Evolutionary conservation across 768 basidiomycete genomes (phyloP).

Genomic region (Phlegmacium glaucopus): DNA sequence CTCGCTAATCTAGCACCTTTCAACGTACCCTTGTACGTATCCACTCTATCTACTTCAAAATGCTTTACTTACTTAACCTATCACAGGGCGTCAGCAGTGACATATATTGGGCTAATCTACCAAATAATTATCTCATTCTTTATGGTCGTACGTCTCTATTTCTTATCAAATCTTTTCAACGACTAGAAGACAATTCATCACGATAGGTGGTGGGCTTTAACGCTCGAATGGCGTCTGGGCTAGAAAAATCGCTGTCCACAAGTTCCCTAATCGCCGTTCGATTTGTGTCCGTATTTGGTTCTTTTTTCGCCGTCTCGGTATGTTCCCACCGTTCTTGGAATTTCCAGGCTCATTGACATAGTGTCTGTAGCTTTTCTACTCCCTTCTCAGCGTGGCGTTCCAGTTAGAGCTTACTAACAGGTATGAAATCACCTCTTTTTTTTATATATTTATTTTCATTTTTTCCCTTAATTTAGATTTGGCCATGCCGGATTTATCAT

Average conservation of each 20-base stretch:
- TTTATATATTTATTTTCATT: background rate
- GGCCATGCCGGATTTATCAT: constrained; percentile 54
- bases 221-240: constrained; percentile 29
- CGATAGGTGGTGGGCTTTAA: constrained; percentile 27
- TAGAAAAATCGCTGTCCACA: constrained; percentile 21
- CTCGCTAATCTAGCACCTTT: constrained; percentile 54
- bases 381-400: constrained; percentile 55
- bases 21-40: constrained; percentile 45
- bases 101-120: constrained; percentile 54
- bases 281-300: constrained; percentile 18
- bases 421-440: constrained; percentile 10
- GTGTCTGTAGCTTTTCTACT: constrained; percentile 45
- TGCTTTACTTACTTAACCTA: background rate
- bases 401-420: constrained; percentile 47
- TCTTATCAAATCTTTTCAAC: background rate
- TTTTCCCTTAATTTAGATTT: constrained; percentile 27
- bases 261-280: constrained; percentile 27
- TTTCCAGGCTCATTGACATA: background rate
- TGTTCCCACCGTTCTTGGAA: background rate
- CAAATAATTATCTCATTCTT: constrained; percentile 44
- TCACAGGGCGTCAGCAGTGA: constrained; percentile 47
- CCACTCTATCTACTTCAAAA: background rate
- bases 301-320: constrained; percentile 31
- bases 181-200: background rate
- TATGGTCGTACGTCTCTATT: constrained; percentile 31